Evolutionary conservation across 2,329 filamentous ascomycete species (phyloP).

Genomic region (Septoria petroselini): DNA sequence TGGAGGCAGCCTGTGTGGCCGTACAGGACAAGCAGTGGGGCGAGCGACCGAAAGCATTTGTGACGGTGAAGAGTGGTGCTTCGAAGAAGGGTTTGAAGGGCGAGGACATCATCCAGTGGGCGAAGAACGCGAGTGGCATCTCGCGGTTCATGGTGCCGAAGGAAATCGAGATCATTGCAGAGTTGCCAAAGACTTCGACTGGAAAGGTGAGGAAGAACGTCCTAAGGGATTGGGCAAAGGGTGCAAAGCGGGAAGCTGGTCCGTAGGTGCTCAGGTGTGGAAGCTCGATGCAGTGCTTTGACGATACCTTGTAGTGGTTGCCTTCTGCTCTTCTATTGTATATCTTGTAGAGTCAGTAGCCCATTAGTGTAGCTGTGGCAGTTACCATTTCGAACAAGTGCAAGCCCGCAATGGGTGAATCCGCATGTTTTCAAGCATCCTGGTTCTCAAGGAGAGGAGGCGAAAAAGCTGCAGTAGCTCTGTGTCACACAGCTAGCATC

Average conservation of each 20-base stretch:
- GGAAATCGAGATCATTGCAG: conserved; percentile 73
- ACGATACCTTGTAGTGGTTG: background rate
- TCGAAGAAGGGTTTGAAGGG: conserved; percentile 50
- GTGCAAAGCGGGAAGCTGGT: conserved; percentile 29
- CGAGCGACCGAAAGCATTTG: conserved; percentile 89
- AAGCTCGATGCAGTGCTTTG: background rate
- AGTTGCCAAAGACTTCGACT: conserved; percentile 94
- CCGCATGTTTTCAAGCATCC: no score
- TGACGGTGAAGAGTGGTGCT: conserved; percentile 72
- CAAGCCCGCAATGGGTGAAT: no score
- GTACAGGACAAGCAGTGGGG: conserved; percentile 90
- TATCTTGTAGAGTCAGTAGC: no score
- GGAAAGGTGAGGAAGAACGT: conserved; percentile 97
- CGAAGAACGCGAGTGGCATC: conserved; percentile 73
- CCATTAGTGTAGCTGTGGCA: no score
- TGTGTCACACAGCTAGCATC: no score
- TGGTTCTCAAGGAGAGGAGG: no score
- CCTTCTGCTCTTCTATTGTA: no score
- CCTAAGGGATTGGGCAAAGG: conserved; percentile 78
- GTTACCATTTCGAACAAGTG: no score
- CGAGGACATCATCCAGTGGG: conserved; percentile 79
- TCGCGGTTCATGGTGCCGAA: conserved; percentile 83
- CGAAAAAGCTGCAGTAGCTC: no score
- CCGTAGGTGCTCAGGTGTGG: background rate
- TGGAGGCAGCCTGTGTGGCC: conserved; percentile 88